Percentiles rank a stretch among this genome's conserved stretches.
These are phyloP conservation scores for Yamadazyma friedrichii DNA, from an alignment of 1,139 yeast species.

Conservation along the genomic window DNA sequence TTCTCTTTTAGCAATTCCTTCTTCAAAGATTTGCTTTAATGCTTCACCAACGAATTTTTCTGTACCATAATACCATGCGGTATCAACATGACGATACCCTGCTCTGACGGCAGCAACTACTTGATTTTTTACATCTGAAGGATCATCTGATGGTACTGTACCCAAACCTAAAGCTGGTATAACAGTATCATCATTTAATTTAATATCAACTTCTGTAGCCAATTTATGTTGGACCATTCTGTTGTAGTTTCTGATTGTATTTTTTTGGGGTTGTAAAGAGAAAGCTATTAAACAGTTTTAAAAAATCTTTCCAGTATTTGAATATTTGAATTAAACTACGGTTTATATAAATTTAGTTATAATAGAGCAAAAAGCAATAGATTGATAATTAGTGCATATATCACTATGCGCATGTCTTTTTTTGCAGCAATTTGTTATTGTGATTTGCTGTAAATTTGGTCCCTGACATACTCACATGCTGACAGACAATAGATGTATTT, in stretches of 20 bases:
- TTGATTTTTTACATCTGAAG: conserved; percentile 33
- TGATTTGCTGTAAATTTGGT: neutral
- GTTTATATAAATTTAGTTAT: neutral
- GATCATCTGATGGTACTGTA: conserved; percentile 32
- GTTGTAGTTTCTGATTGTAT: too few species aligned
- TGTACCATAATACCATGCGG: conserved; percentile 50
- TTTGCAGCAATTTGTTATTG: neutral
- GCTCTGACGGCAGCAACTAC: conserved; percentile 40
- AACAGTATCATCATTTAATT: conserved; percentile 30
- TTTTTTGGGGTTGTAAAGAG: too few species aligned
- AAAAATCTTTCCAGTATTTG: too few species aligned
- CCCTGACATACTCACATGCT: neutral
- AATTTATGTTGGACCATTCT: conserved; percentile 14
- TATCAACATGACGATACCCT: conserved; percentile 42
- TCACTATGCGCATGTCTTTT: neutral
- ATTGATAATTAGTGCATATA: too few species aligned
- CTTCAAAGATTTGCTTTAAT: conserved; percentile 44
- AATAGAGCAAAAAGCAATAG: conserved; percentile 1
- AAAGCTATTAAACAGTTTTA: too few species aligned
- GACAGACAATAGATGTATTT: too few species aligned
- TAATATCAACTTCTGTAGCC: conserved; percentile 23
- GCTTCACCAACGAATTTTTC: conserved; percentile 53
- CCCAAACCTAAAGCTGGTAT: conserved; percentile 44
- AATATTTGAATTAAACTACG: neutral
- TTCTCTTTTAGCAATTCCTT: conserved; percentile 49